Evolutionary conservation across 176 grass and related monocot species (phyloP).

Genomic region (Saccharum officinarum): DNA sequence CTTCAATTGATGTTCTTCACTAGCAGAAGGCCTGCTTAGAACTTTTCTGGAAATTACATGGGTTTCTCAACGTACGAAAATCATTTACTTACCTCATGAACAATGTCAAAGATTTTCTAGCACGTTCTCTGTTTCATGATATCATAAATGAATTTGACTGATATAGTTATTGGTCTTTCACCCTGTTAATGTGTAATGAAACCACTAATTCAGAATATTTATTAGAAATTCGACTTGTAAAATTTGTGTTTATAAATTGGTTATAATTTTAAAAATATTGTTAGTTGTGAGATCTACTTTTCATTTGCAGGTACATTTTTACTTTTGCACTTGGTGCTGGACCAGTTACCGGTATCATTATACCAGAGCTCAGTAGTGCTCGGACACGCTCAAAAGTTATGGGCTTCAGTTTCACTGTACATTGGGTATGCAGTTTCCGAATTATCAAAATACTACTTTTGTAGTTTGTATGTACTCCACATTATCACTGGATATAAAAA

Average conservation of each 20-base stretch:
- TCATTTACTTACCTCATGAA: background rate
- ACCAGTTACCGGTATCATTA: constrained; percentile 93
- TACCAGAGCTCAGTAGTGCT: constrained; percentile 86
- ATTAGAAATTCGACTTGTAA: background rate
- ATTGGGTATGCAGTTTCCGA: constrained; percentile 65
- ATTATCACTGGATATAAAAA: constrained; percentile 14
- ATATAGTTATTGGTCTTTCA: background rate
- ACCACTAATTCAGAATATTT: constrained; percentile 17
- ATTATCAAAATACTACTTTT: background rate
- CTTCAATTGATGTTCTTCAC: background rate
- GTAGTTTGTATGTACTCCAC: constrained; percentile 4
- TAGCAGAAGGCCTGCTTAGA: background rate
- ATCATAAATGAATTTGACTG: constrained; percentile 18
- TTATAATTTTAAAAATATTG: background rate
- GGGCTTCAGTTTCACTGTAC: constrained; percentile 93
- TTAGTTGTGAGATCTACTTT: constrained; percentile 23
- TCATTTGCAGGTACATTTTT: constrained; percentile 92
- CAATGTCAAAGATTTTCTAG: background rate
- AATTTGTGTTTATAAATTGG: constrained; percentile 15
- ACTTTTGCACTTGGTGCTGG: constrained; percentile 87
- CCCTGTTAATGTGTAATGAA: constrained; percentile 1
- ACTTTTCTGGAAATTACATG: background rate
- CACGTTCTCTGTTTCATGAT: background rate
- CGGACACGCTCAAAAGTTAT: constrained; percentile 87
- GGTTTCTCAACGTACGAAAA: background rate